Conservation (phyloP, 768 basidiomycete genomes). For the Gloeostereum incarnatum region DNA sequence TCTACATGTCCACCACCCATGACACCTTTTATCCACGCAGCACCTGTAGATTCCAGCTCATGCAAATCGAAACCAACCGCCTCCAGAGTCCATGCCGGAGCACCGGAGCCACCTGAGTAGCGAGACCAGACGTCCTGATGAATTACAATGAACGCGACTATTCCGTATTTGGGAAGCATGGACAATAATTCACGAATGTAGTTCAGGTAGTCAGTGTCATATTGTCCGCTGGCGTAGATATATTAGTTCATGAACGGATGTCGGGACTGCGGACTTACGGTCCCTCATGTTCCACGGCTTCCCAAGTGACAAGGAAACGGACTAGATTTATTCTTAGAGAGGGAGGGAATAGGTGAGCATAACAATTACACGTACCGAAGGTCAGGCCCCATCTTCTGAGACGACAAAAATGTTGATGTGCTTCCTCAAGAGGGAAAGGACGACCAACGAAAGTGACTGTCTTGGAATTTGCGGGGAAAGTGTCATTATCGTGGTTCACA, state of each 20-base stretch:
- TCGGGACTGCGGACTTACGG: conserved; percentile 46
- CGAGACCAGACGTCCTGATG: conserved; percentile 98
- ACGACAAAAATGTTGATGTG: conserved; percentile 74
- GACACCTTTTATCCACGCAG: conserved; percentile 82
- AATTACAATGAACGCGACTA: conserved; percentile 67
- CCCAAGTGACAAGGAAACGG: conserved; percentile 93
- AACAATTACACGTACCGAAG: conserved; percentile 48
- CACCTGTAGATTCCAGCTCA: conserved; percentile 71
- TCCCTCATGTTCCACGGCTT: conserved; percentile 90
- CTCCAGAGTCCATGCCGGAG: conserved; percentile 93
- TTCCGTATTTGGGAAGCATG: conserved; percentile 61
- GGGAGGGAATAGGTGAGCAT: background rate
- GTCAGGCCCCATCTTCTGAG: conserved; percentile 83
- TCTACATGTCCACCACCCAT: conserved; percentile 68
- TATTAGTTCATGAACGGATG: background rate
- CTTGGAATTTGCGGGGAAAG: conserved; percentile 57
- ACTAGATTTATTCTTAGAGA: conserved; percentile 31
- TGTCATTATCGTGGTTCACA: conserved; percentile 52
- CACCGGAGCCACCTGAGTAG: conserved; percentile 90
- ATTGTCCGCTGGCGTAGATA: conserved; percentile 49
- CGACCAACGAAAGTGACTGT: conserved; percentile 79
- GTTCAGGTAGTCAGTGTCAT: conserved; percentile 74
- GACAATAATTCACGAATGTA: conserved; percentile 69
- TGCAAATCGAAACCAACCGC: conserved; percentile 77
- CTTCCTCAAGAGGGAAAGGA: conserved; percentile 87